Evolutionary conservation across 176 grass and related monocot genomes (phyloP), one percentile per base, ranked within the genome.

Genomic region (Oryza rufipogon): DNA sequence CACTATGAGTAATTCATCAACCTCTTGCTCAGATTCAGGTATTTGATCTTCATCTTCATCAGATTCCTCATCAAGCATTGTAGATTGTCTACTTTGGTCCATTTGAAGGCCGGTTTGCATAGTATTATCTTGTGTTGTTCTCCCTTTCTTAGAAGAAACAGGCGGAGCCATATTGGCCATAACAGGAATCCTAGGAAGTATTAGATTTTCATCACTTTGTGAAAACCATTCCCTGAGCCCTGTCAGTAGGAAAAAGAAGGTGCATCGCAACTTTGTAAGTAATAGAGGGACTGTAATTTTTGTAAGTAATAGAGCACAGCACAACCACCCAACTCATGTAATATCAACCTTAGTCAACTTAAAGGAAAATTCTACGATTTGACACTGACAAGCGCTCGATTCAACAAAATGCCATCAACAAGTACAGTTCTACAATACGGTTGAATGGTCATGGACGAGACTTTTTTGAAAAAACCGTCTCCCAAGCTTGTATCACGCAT

Each of bases 141-240:
- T 90, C 51, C 77, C 87, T 88, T 93, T 95, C 79, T 92, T 95
- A 63, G 89, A 90, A 89, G 92, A 28, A 85, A 85, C 66, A 71
- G 88, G 76, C 54, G 83, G 52, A 26, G 86, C 65, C 91, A 95
- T 95, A 58, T 78, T 86, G 66, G 70, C 92, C 96, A 98, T 95
- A 73, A 93, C 83, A 84, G 93, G 91, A 67, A 98, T 93, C 61
- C 91, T 88, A 60, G 93, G 86, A 75, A 95, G 90, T 64, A 68
- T 77, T 72, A 88, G 88, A 71, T 64, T 91, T 83, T 95, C 96
- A 84, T 98, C 93, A 42, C 87, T 95, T 87, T 98, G 96, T 74
- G 93, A 91, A 86, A 98, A 98, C 93, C 93, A 95, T 87, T 98
- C 96, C 66, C 96, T 94, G 16, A 98, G 85, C 68, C 96, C 94